A percentile compares a stretch with the other conserved stretches of the same genome.
Conservation (phyloP, 2,329 filamentous ascomycete genomes). For the Botrytis medusae region DNA sequence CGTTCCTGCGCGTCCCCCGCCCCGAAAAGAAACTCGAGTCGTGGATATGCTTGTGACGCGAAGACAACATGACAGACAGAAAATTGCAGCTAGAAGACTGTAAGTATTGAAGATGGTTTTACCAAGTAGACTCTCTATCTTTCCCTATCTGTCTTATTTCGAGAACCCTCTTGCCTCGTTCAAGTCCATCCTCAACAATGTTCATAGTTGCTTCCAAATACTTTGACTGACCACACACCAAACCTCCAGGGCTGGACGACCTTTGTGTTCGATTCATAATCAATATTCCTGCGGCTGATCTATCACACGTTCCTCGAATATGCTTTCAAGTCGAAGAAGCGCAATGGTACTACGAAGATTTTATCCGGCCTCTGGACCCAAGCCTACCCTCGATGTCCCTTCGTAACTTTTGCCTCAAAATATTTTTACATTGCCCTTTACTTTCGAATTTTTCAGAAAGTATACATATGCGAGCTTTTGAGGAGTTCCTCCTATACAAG, state of each 20-base stretch:
- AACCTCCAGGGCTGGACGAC: constrained; percentile 80
- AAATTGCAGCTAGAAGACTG: constrained; percentile 91
- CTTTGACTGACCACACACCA: constrained; percentile 27
- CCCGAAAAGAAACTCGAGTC: constrained; percentile 28
- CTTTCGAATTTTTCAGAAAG: constrained; percentile 77
- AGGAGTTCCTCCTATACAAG: constrained; percentile 93
- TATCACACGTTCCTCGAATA: constrained; percentile 86
- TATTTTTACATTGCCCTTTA: constrained; percentile 92
- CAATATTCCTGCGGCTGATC: constrained; percentile 89
- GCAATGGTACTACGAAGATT: constrained; percentile 99
- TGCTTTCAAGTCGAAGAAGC: constrained; percentile 99
- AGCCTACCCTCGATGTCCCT: constrained; percentile 81
- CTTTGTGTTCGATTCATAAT: constrained; percentile 97
- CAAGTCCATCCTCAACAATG: not conserved
- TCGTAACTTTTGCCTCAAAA: constrained; percentile 80
- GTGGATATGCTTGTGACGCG: constrained; percentile 61
- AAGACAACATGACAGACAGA: constrained; percentile 67
- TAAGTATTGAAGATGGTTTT: constrained; percentile 44
- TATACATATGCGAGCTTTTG: constrained; percentile 79
- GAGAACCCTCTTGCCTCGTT: constrained; percentile 7
- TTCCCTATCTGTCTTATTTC: no score
- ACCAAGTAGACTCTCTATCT: not conserved
- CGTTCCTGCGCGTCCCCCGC: constrained; percentile 26
- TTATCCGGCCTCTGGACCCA: constrained; percentile 87
- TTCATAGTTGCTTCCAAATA: not conserved